These are phyloP conservation scores for Verticillium albo-atrum DNA, from an alignment of 2,329 filamentous ascomycete genomes.

Conservation along the genomic window DNA sequence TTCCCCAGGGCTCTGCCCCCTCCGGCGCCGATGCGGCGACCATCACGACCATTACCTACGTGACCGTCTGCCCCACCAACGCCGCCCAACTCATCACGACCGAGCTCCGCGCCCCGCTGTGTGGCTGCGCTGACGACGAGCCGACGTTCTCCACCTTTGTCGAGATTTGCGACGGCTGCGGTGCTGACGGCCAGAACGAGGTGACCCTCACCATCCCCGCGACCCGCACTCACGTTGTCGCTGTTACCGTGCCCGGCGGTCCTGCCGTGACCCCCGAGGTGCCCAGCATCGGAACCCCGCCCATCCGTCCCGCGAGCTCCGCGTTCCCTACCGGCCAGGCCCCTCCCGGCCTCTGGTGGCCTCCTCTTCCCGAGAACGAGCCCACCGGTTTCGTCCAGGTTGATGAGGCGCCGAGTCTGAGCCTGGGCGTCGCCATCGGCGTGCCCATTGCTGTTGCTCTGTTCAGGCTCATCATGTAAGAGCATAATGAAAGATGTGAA, in stretches of 20 bases:
- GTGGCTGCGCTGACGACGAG: slow-evolving; percentile 12
- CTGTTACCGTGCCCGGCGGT: neutral
- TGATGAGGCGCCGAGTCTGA: neutral
- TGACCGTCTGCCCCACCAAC: slow-evolving; percentile 28
- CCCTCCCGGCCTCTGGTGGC: neutral
- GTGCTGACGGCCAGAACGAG: slow-evolving; percentile 21
- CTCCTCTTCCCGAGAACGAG: neutral
- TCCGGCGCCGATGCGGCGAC: neutral
- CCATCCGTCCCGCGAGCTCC: neutral
- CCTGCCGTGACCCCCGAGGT: neutral
- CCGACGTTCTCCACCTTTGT: slow-evolving; percentile 21
- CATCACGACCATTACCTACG: slow-evolving; percentile 24
- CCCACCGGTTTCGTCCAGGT: neutral
- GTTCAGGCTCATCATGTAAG: neutral
- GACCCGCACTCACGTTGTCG: slow-evolving; percentile 7
- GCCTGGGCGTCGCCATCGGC: neutral
- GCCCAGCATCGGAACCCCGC: neutral
- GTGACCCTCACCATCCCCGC: slow-evolving; percentile 28
- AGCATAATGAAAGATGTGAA: too few species aligned
- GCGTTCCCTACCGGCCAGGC: neutral
- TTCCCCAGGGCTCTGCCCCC: slow-evolving; percentile 15
- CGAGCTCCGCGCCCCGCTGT: slow-evolving; percentile 26
- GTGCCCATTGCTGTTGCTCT: neutral
- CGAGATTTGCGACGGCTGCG: slow-evolving; percentile 24
- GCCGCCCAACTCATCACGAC: slow-evolving; percentile 23